A percentile compares a stretch with the other conserved stretches of the same genome.
phyloP scores from a whole-genome alignment of 805 yeast species.

The Candida stauntonica region DNA sequence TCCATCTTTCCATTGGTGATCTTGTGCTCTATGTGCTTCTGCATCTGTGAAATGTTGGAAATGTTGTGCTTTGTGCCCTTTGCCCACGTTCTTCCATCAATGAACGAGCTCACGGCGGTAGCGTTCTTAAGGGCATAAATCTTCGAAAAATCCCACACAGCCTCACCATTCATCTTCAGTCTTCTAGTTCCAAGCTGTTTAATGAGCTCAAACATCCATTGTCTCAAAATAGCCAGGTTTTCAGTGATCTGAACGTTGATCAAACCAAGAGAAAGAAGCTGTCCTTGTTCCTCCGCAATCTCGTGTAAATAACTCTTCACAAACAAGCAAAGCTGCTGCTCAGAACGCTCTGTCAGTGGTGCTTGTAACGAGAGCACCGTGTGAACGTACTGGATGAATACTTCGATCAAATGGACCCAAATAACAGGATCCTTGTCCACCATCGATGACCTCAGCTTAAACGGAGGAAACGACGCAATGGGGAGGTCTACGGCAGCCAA shows the following conservation, averaged over 20 bases:
- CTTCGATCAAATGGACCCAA: conserved; percentile 69
- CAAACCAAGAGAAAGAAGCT: conserved; percentile 64
- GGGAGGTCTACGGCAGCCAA: conserved; percentile 38
- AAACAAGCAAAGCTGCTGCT: conserved; percentile 54
- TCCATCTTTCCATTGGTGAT: conserved; percentile 31
- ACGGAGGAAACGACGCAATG: conserved; percentile 70
- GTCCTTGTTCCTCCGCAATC: conserved; percentile 54
- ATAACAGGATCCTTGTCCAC: conserved; percentile 82
- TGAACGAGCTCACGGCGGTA: conserved; percentile 43
- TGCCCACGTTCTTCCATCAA: conserved; percentile 44
- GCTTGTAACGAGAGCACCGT: conserved; percentile 30
- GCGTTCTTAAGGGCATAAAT: conserved; percentile 46
- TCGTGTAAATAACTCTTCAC: conserved; percentile 56
- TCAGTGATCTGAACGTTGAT: conserved; percentile 62
- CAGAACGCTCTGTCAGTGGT: conserved; percentile 46
- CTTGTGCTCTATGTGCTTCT: conserved; percentile 45
- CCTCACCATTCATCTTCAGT: conserved; percentile 53
- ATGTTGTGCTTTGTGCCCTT: conserved; percentile 26
- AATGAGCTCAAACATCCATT: conserved; percentile 42
- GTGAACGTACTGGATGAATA: conserved; percentile 52
- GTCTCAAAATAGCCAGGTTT: conserved; percentile 45
- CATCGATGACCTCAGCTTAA: conserved; percentile 67
- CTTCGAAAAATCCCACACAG: conserved; percentile 60
- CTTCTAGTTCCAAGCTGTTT: conserved; percentile 50
- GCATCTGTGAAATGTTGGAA: conserved; percentile 39